Evolutionary conservation across 1,139 yeast genomes (phyloP).

Genomic region (Suhomyces wounanorum): DNA sequence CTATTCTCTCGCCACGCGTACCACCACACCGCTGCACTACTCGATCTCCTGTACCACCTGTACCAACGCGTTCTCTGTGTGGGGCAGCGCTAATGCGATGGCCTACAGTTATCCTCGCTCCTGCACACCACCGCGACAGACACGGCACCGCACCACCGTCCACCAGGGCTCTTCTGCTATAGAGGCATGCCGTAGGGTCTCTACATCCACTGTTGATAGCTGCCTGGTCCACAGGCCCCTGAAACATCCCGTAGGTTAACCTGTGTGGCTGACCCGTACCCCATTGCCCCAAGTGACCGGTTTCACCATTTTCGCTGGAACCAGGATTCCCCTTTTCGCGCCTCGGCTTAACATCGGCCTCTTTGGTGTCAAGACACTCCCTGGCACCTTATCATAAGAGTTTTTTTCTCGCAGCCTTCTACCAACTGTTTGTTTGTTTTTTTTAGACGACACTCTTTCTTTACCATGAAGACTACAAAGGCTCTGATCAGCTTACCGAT

Average conservation of each 20-base stretch:
- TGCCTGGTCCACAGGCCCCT: not conserved
- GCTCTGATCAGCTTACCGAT: constrained; percentile 12
- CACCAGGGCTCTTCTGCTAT: not conserved
- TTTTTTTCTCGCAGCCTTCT: not conserved
- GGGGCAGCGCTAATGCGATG: not conserved
- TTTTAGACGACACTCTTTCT: constrained; percentile 9
- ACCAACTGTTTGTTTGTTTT: constrained; percentile 6
- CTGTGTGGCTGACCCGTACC: not conserved
- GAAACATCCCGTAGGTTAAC: not conserved
- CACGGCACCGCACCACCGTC: not conserved
- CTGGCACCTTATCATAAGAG: not conserved
- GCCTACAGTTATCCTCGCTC: not conserved
- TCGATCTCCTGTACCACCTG: not conserved
- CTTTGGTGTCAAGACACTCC: not conserved
- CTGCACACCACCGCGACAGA: not conserved
- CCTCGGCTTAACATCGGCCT: not conserved
- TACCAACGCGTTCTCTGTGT: not conserved
- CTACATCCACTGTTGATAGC: not conserved
- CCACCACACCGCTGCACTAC: no score
- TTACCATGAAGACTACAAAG: constrained; percentile 12
- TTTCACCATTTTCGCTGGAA: not conserved
- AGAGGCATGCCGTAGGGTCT: not conserved
- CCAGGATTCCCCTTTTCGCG: not conserved
- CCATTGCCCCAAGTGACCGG: not conserved
- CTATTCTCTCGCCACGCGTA: no score